These are phyloP conservation scores for Moricandia moricandioides DNA, from an alignment of 345 rosid species.

Conservation along the genomic window DNA sequence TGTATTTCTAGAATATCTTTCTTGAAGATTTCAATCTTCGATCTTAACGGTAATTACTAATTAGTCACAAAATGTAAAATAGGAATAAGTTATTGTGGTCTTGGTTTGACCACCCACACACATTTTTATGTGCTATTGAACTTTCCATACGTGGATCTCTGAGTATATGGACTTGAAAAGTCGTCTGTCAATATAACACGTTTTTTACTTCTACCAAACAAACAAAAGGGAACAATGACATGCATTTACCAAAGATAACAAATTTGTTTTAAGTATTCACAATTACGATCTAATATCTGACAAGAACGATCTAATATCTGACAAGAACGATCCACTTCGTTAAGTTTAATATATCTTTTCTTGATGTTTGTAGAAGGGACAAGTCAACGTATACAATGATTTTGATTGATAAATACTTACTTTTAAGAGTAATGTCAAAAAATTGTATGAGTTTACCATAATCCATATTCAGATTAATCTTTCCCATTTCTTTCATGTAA, in stretches of 20 bases:
- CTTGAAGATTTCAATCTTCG: constrained; percentile 9
- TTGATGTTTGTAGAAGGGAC: neutral
- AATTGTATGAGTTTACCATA: neutral
- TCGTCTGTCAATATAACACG: neutral
- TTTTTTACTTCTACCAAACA: neutral
- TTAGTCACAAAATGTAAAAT: neutral
- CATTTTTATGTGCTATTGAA: neutral
- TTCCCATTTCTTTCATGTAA: neutral
- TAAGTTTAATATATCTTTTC: neutral
- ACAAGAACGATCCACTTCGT: constrained; percentile 8
- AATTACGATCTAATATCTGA: neutral
- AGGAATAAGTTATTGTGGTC: neutral
- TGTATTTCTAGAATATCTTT: neutral
- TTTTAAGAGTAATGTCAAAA: neutral
- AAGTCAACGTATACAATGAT: neutral
- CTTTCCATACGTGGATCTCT: neutral
- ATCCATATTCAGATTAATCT: neutral
- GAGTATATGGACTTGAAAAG: neutral
- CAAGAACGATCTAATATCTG: neutral
- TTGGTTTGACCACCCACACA: neutral
- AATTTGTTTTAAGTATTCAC: neutral
- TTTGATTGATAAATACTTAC: neutral
- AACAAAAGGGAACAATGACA: neutral
- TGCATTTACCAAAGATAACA: neutral
- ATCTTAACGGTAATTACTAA: constrained; percentile 1